Percentiles rank a stretch among this genome's conserved stretches.
Conservation (phyloP, 2,329 filamentous ascomycete genomes). For the Coniochaeta prunicola region DNA sequence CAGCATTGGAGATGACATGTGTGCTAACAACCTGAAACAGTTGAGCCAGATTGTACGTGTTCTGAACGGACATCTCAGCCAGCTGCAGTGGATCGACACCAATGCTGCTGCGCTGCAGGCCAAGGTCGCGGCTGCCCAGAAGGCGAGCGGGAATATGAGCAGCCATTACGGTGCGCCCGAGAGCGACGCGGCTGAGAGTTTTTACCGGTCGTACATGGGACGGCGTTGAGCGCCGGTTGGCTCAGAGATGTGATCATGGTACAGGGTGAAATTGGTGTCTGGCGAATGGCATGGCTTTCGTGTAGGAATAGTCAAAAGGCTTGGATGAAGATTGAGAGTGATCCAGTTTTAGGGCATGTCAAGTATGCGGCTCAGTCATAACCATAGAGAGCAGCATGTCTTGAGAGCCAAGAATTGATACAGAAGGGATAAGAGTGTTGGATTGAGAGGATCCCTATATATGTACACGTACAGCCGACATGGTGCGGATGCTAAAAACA, state of each 20-base stretch:
- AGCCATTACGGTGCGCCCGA: constrained; percentile 53
- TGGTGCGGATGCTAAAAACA: constrained; percentile 1
- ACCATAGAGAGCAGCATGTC: not conserved
- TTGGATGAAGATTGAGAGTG: not conserved
- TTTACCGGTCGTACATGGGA: constrained; percentile 83
- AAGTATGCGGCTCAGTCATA: not conserved
- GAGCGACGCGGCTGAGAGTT: constrained; percentile 73
- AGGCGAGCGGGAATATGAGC: constrained; percentile 59
- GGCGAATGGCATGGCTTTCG: not conserved
- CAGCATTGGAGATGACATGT: constrained; percentile 5
- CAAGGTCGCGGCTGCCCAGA: constrained; percentile 78
- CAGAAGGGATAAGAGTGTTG: not conserved
- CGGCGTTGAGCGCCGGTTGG: constrained; percentile 39
- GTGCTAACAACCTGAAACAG: constrained; percentile 36
- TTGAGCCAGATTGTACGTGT: constrained; percentile 93
- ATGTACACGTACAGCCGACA: not conserved
- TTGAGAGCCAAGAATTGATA: not conserved
- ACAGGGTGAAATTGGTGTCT: not conserved
- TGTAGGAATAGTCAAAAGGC: not conserved
- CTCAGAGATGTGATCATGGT: too few species aligned
- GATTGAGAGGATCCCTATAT: not conserved
- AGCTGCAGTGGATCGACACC: constrained; percentile 88
- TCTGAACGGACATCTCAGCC: constrained; percentile 84
- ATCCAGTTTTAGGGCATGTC: not conserved
- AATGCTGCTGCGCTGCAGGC: constrained; percentile 74